Evolutionary conservation across 495 filamentous ascomycete species (phyloP), one percentile per base, ranked within the genome.

Genomic region (Hyaloscypha finlandica): DNA sequence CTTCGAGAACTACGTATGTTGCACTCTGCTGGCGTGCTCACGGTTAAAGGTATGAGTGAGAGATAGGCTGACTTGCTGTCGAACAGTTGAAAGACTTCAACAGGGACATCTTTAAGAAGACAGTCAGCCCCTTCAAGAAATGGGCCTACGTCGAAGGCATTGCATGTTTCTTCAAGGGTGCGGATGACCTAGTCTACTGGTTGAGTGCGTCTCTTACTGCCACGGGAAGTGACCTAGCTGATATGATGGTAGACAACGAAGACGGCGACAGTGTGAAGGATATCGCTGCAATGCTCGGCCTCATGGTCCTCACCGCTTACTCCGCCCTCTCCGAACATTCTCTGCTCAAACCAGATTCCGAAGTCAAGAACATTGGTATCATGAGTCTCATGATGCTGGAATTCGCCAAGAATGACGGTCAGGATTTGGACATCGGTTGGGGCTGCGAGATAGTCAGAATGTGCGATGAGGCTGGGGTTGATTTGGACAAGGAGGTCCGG

Each of bases 1-100:
- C 8, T 64, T 81, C 14, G 74, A 79, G 60, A 84, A 84, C 65
- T 45, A 72, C 14, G 71, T 76, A 71, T 31, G 56, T 57, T 6
- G 35, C 25, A 2, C 5, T 19, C 8, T 48, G 16, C 22, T 14
- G 5, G 16, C 42, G n/a, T 12, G 16, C 29, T 16, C 5, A 33
- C 25, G 22, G 11, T 51, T 11, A 37, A 55, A 30, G 12, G 25
- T 25, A n/a, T 25, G 35, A 45, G 16, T n/a, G 12, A 31, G 9
- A 19, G 30, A 59, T 8, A 51, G 32, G 42, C 54, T 31, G 45
- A 66, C 19, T 0, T 8, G 16, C 20, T 54, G 9, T 1, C 4
- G 5, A 37, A n/a, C 19, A 65, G 60, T 51, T 83, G 0, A 57
- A 78, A 14, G 80, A 79, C 61, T 81, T 79, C 62, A 62, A 74